phyloP scores from a whole-genome alignment of 1,139 yeast genomes.

The Candida labiduridarum region DNA sequence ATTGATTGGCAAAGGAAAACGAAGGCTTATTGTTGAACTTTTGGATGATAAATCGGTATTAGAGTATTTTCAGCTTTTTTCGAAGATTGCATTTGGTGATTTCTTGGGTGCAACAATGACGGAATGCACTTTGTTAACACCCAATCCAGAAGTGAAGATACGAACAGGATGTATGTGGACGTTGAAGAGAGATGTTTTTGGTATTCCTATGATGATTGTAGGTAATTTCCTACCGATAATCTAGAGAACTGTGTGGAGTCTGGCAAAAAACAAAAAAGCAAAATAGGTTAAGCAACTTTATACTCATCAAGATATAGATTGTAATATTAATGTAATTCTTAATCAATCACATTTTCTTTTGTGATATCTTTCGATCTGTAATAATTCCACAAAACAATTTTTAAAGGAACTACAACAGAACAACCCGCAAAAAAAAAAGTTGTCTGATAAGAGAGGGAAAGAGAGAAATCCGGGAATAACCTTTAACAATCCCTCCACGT shows the following conservation, averaged over 20 bases:
- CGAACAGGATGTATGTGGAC: constrained; percentile 90
- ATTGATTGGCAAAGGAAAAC: constrained; percentile 49
- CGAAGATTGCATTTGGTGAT: constrained; percentile 88
- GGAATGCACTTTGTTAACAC: constrained; percentile 74
- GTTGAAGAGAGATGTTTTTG: constrained; percentile 64
- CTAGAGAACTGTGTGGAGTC: not conserved
- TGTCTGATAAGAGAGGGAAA: not conserved
- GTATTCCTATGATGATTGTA: constrained; percentile 85
- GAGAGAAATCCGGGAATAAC: not conserved
- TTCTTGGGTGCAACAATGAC: constrained; percentile 89
- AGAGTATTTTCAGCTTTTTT: constrained; percentile 84
- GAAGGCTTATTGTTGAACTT: constrained; percentile 82
- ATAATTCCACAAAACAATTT: not conserved
- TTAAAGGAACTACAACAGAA: not conserved
- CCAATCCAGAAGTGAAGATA: constrained; percentile 49
- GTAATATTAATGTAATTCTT: not conserved
- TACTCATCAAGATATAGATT: not conserved
- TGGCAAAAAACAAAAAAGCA: not conserved
- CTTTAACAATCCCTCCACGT: not conserved
- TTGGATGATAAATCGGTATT: constrained; percentile 86
- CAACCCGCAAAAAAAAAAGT: not conserved
- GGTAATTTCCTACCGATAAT: constrained; percentile 85
- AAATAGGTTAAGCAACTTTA: not conserved
- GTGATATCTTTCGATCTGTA: not conserved
- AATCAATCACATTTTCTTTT: not conserved